Evolutionary conservation across 1,284 basidiomycete genomes (phyloP), one percentile per base, ranked within the genome.

Genomic region (Amylostereum areolatum): DNA sequence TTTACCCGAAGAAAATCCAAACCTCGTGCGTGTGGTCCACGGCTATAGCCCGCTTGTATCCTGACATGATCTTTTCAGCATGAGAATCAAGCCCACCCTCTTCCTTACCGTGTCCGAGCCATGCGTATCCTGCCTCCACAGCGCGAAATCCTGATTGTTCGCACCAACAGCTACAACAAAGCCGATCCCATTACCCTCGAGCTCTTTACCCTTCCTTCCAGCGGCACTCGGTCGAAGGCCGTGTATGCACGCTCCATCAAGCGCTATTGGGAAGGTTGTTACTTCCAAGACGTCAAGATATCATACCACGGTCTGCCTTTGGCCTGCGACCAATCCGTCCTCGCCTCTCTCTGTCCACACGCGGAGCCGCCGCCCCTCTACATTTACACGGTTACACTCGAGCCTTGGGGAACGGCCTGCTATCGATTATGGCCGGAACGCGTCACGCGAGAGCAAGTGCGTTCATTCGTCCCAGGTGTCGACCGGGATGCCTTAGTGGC

Each of bases 91-190:
- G 18, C 18, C 18, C 18, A 18, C 18, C 18, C 18, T 43, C 18
- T 46, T n/a, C 44, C 52, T 9, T 54, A 80, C 54, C 64, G 63
- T 30, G 77, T 83, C 55, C 68, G 69, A 45, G 74, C 70, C 18
- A 68, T 79, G 49, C 75, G 80, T 36, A 69, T 79, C n/a, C 60
- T 83, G 36, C 77, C 82, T 2, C 61, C 63, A 3, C 78, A 83
- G 57, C 62, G 67, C n/a, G 69, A 78, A 45, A 62, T 85, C 10
- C 65, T 85, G 32, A 70, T 82, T 49, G 69, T 83, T 31, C 80
- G 82, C 35, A 70, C 72, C 18, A 18, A 18, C 18, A 18, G 18
- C 18, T 18, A 18, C 27, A 45, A 51, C 48, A 45, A 52, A 56
- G 59, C 51, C 53, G 53, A 59, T 8, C 54, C 56, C 3, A 50